Evolutionary conservation across 140 eudicot species (phyloP).

Genomic region (Anethum foeniculum): DNA sequence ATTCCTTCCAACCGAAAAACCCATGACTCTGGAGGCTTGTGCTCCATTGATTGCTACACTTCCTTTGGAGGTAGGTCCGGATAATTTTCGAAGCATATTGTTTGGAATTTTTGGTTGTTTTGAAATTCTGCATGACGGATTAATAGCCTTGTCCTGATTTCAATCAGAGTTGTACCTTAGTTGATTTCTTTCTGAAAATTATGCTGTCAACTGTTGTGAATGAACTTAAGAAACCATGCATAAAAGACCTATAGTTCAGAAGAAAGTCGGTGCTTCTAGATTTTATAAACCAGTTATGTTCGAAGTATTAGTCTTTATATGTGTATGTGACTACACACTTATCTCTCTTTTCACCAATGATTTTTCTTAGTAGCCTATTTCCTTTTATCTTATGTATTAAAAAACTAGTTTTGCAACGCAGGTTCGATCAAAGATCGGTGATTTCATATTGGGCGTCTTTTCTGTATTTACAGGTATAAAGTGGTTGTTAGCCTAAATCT

Average conservation of each 20-base stretch:
- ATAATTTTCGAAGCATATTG: background rate
- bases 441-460: conserved; percentile 54
- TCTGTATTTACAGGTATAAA: conserved; percentile 60
- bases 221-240: background rate
- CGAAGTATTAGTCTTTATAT: background rate
- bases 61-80: conserved; percentile 64
- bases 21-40: conserved; percentile 54
- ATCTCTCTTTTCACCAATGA: background rate
- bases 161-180: background rate
- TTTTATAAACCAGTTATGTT: background rate
- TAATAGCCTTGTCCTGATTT: background rate
- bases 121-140: background rate
- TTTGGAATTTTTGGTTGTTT: background rate
- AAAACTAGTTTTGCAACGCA: conserved; percentile 23
- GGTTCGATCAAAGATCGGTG: conserved; percentile 62
- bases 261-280: background rate
- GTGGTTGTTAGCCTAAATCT: background rate
- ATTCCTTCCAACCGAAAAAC: conserved; percentile 67
- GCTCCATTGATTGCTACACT: conserved; percentile 88
- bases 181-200: background rate
- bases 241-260: background rate
- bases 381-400: conserved; percentile 6
- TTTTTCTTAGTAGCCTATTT: conserved; percentile 2
- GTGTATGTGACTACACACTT: background rate
- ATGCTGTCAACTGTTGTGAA: background rate